Evolutionary conservation across 2,329 filamentous ascomycete genomes (phyloP), one percentile per base, ranked within the genome.

Genomic region (Sporothrix humicola): DNA sequence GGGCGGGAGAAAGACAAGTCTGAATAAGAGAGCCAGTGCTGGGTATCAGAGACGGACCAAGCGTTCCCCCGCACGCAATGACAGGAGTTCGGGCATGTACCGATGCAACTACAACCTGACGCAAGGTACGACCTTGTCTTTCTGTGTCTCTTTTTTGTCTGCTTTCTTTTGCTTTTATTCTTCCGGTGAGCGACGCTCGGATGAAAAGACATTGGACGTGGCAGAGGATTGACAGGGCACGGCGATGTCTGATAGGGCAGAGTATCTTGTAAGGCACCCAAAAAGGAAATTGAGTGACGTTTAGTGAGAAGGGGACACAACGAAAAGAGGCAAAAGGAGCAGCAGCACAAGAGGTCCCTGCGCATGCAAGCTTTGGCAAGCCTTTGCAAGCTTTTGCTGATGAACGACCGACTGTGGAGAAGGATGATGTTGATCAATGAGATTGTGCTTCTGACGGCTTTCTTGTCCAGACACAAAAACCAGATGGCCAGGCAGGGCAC

Each of bases 31-130:
- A 44, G 23, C 23, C 23, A 26, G 23, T 26, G 23, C 23, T 26
- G 23, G 15, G 6, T 3, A 5, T 37, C 2, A 63, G 13, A 23
- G 7, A 23, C 4, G 59, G 17, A 37, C 59, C 15, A 42, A 63
- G 17, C 59, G 15, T 31, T 31, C 13, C 63, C 44, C 59, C n/a
- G 37, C 63, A 66, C 63, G 46, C 63, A 42, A 31, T 66, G 63
- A 48, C 44, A 66, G n/a, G 63, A 13, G 44, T 69, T 69, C 26
- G 26, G 65, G 48, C 48, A 42, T 54, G 46, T 69, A 54, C 65
- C 61, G 61, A 50, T 66, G 42, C 42, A 37, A 50, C 42, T 63
- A n/a, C 61, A 13, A 48, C 44, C 42, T 69, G 44, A 69, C 65
- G 65, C 65, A 54, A 69, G 65, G 65, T 42, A 69, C 65, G 23